Conservation (phyloP, 2,329 filamentous ascomycete genomes). For the Sclerotiophoma versabilis region DNA sequence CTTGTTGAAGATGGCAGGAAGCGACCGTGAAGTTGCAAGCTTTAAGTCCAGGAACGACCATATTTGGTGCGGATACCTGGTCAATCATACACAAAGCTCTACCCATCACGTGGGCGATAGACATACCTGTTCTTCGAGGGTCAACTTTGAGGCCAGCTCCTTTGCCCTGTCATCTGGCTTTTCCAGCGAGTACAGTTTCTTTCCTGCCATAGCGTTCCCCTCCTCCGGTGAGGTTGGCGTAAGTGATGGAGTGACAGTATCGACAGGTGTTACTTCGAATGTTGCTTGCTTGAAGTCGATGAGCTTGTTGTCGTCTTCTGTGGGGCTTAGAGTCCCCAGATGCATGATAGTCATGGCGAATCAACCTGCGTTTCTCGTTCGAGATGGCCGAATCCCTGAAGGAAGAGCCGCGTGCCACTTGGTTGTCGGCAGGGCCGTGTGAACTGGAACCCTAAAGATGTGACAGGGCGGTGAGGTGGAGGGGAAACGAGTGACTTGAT, state of each 20-base stretch:
- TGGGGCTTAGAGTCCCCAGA: slow-evolving; percentile 37
- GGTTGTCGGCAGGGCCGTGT: slow-evolving; percentile 21
- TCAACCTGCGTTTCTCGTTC: slow-evolving; percentile 26
- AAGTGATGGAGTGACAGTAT: slow-evolving; percentile 34
- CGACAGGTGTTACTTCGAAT: slow-evolving; percentile 40
- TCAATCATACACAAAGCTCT: neutral
- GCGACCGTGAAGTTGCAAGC: no score
- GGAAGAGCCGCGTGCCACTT: slow-evolving; percentile 37
- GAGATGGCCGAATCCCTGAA: slow-evolving; percentile 32
- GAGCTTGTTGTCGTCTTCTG: slow-evolving; percentile 31
- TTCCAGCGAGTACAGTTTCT: slow-evolving; percentile 42
- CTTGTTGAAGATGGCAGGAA: no score
- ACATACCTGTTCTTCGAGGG: slow-evolving; percentile 51
- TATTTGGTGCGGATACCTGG: neutral
- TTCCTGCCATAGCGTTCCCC: slow-evolving; percentile 41
- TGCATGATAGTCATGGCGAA: slow-evolving; percentile 44
- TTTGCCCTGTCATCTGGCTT: slow-evolving; percentile 45
- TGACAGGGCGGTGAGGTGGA: slow-evolving; percentile 11
- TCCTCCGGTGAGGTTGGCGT: slow-evolving; percentile 37
- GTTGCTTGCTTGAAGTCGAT: slow-evolving; percentile 44
- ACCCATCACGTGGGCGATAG: neutral
- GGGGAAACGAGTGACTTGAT: slow-evolving; percentile 22
- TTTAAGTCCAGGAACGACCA: no score
- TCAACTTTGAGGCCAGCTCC: slow-evolving; percentile 46
- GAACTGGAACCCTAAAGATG: neutral